Evolutionary conservation across 140 eudicot genomes (phyloP), one percentile per base, ranked within the genome.

Genomic region (Ambrosia hybrid): DNA sequence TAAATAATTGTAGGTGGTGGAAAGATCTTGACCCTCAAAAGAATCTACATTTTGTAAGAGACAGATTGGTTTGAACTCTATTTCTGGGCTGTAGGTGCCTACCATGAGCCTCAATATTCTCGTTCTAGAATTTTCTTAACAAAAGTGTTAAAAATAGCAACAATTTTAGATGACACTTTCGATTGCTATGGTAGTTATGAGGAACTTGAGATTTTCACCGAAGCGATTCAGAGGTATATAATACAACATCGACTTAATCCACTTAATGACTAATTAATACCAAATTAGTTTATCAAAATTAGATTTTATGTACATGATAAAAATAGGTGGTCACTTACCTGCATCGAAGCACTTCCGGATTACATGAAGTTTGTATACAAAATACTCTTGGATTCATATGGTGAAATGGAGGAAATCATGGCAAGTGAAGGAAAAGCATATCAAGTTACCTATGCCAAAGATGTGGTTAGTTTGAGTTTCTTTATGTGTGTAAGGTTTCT

Each of bases 1-100:
- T 61, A 61, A 11, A 12, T 61, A 34, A 12, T 37, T 37, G 1
- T 61, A 62, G 68, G 49, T 62, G 68, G 68, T 62, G 68, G 68
- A 62, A 62, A 62, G 30, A 11, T 36, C 9, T 62, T 62, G 51
- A 62, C 0, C 49, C 49, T 38, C 26, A 21, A 21, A 21, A 21
- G 30, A 21, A 21, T 21, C 30, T 21, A 21, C 30, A 21, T 21
- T 21, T 0, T 21, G 30, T 21, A 21, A 21, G 30, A 21, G 30
- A 21, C 30, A 21, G 30, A 21, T 21, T 21, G 30, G 30, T n/a
- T 21, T 21, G 30, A 21, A 21, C 30, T 21, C 30, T 21, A 21
- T 41, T 49, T 49, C 8, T 49, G 11, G 53, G 12, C 4, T 4
- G 9, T 49, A 49, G 53, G 53, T 49, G 3, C 8, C 53, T 49